Conservation (phyloP, 2,329 filamentous ascomycete genomes). For the Trichoderma gracile region DNA sequence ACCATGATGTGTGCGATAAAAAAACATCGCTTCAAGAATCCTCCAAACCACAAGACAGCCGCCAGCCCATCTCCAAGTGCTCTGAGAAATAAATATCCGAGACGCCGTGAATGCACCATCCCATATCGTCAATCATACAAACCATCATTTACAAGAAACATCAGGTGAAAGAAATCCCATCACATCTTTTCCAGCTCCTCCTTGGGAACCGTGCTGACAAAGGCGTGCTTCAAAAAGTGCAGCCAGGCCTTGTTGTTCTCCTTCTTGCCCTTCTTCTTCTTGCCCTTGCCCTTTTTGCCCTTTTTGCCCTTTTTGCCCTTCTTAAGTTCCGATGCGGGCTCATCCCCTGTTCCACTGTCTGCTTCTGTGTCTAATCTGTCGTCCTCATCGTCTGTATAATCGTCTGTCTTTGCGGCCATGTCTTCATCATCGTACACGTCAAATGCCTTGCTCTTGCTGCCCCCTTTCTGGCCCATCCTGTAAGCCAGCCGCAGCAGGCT, state of each 20-base stretch:
- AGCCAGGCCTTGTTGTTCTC: slow-evolving; percentile 70
- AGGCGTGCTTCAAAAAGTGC: slow-evolving; percentile 75
- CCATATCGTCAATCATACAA: not conserved
- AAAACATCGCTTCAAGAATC: slow-evolving; percentile 1
- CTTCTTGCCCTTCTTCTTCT: slow-evolving; percentile 54
- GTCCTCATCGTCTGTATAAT: slow-evolving; percentile 33
- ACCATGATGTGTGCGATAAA: not conserved
- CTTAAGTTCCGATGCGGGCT: slow-evolving; percentile 45
- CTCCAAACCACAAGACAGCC: not conserved
- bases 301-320: slow-evolving; percentile 44
- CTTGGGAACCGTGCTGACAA: slow-evolving; percentile 70
- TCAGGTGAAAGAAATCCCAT: not conserved
- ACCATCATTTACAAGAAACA: not conserved
- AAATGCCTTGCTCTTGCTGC: slow-evolving; percentile 27
- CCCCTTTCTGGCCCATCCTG: slow-evolving; percentile 60
- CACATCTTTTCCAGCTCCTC: slow-evolving; percentile 61
- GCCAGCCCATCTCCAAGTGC: not conserved
- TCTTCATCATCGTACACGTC: slow-evolving; percentile 28
- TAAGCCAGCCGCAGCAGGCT: slow-evolving; percentile 79
- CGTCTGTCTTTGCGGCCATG: slow-evolving; percentile 35
- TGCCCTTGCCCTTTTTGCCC: slow-evolving; percentile 32
- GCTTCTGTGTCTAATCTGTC: slow-evolving; percentile 32
- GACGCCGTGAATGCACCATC: slow-evolving; percentile 6
- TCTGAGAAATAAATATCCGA: not conserved
- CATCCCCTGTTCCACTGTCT: slow-evolving; percentile 33